Evolutionary conservation across 768 basidiomycete species (phyloP).

Genomic region (Boletus rufocinnamomeus): DNA sequence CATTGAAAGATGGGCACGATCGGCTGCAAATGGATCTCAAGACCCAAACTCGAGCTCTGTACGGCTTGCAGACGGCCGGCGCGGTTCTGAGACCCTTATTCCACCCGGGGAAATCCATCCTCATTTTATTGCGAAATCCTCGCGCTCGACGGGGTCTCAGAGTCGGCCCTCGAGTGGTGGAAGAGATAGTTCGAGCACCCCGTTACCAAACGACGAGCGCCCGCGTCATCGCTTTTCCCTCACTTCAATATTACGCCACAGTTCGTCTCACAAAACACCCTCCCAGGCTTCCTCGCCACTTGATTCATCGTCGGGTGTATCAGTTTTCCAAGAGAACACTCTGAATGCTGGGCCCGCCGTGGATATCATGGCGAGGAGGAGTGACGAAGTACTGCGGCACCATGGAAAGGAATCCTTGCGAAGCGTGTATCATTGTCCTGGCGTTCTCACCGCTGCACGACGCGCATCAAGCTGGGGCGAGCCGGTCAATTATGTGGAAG

Average conservation of each 20-base stretch:
- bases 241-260: constrained; percentile 31
- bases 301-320: constrained; percentile 37
- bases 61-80: constrained; percentile 16
- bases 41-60: constrained; percentile 17
- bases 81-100: constrained; percentile 36
- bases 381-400: constrained; percentile 48
- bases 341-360: constrained; percentile 18
- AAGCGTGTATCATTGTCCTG: constrained; percentile 29
- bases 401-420: constrained; percentile 30
- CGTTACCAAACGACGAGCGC: constrained; percentile 26
- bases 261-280: constrained; percentile 21
- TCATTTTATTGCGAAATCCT: constrained; percentile 12
- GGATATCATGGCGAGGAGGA: constrained; percentile 35
- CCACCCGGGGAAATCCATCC: constrained; percentile 21
- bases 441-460: constrained; percentile 45
- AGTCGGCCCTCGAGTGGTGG: constrained; percentile 31
- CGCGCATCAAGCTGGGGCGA: constrained; percentile 71
- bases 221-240: constrained; percentile 35
- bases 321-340: constrained; percentile 26
- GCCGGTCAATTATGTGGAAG: constrained; percentile 42
- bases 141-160: constrained; percentile 26
- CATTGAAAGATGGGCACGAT: constrained; percentile 37
- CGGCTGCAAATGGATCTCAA: constrained; percentile 24
- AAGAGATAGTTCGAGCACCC: constrained; percentile 21
- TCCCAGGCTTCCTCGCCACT: constrained; percentile 35